Evolutionary conservation across 805 yeast species (phyloP).

Genomic region (Scheffersomyces coipomensis): DNA sequence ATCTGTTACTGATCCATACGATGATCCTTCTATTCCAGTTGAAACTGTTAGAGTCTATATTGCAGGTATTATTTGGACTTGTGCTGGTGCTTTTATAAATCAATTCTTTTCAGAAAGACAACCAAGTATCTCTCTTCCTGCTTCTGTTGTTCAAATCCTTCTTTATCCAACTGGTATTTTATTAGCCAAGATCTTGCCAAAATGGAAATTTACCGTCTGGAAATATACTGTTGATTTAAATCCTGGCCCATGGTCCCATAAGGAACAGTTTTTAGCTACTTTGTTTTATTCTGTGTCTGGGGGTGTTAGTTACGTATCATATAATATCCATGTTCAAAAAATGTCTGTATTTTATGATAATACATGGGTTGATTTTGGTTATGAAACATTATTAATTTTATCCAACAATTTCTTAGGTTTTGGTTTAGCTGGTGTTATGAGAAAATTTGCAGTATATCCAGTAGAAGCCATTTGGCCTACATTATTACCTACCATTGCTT

Average conservation of each 20-base stretch:
- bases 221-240: constrained; percentile 27
- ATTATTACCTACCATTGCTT: constrained; percentile 24
- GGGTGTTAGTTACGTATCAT: constrained; percentile 19
- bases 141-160: constrained; percentile 45
- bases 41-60: constrained; percentile 50
- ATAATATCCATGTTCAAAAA: constrained; percentile 21
- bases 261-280: constrained; percentile 68
- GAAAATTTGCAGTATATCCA: constrained; percentile 23
- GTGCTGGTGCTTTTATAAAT: constrained; percentile 52
- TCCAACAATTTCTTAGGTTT: constrained; percentile 23
- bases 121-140: constrained; percentile 42
- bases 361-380: constrained; percentile 23
- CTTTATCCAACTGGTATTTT: constrained; percentile 44
- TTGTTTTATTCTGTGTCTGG: constrained; percentile 35
- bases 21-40: constrained; percentile 31
- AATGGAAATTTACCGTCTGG: constrained; percentile 22
- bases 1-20: constrained; percentile 28
- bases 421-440: constrained; percentile 24
- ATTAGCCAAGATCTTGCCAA: constrained; percentile 34
- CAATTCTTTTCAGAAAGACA: constrained; percentile 55
- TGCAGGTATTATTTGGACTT: constrained; percentile 49
- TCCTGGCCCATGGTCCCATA: constrained; percentile 58
- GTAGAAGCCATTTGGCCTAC: constrained; percentile 21
- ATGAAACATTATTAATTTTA: constrained; percentile 17
- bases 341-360: constrained; percentile 16